phyloP scores from a whole-genome alignment of 2,329 filamentous ascomycete genomes.

The Curvularia lunata region DNA sequence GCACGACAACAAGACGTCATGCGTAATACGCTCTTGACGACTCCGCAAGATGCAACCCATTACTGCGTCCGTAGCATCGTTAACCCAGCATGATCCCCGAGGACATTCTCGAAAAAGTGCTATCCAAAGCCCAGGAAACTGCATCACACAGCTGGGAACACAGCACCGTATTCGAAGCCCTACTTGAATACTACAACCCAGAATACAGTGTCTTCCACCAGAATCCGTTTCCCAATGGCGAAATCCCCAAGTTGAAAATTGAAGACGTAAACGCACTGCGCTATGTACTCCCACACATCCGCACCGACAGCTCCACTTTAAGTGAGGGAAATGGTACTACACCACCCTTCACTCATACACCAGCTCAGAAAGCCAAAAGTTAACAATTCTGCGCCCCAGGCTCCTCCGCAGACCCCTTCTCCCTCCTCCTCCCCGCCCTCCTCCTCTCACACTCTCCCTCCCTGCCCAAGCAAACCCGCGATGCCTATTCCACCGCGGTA shows the following conservation, averaged over 20 bases:
- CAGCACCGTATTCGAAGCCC: constrained; percentile 51
- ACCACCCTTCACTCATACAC: neutral
- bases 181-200: constrained; percentile 50
- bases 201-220: constrained; percentile 48
- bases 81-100: constrained; percentile 58
- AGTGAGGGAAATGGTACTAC: constrained; percentile 44
- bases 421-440: constrained; percentile 54
- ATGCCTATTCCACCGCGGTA: constrained; percentile 24
- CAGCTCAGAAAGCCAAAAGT: neutral
- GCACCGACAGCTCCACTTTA: constrained; percentile 35
- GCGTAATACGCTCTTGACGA: neutral
- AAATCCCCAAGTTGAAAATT: constrained; percentile 30
- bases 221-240: constrained; percentile 44
- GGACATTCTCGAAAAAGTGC: constrained; percentile 47
- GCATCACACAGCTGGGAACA: constrained; percentile 53
- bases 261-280: constrained; percentile 38
- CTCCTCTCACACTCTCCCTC: constrained; percentile 48
- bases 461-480: constrained; percentile 44
- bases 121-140: constrained; percentile 37
- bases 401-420: constrained; percentile 53
- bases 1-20: constrained; percentile 2
- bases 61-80: neutral
- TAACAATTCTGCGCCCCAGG: constrained; percentile 19
- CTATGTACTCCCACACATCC: constrained; percentile 48
- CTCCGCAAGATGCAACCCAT: neutral